Evolutionary conservation across 805 yeast species (phyloP).

Genomic region (Kluyveromyces aestuarii): DNA sequence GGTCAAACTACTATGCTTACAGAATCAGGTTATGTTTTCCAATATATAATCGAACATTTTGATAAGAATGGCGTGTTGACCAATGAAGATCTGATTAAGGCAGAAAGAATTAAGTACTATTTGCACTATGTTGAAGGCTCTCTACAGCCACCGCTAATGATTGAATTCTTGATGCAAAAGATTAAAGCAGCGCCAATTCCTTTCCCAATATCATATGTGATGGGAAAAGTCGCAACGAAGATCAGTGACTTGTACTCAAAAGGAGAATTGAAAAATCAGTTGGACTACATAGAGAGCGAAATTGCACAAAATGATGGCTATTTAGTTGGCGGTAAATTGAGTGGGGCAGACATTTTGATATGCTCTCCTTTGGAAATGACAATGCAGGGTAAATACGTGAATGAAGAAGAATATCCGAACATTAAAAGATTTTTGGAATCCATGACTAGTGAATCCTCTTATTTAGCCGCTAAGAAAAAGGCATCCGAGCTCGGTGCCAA

Average conservation of each 20-base stretch:
- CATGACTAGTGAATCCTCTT: slow-evolving; percentile 8
- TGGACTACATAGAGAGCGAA: slow-evolving; percentile 34
- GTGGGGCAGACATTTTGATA: slow-evolving; percentile 50
- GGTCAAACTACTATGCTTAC: slow-evolving; percentile 30
- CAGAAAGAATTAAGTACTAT: slow-evolving; percentile 40
- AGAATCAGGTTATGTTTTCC: slow-evolving; percentile 54
- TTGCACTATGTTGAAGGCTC: slow-evolving; percentile 57
- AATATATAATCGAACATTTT: slow-evolving; percentile 41
- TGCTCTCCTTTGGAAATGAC: slow-evolving; percentile 34
- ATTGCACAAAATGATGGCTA: slow-evolving; percentile 31
- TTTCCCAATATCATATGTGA: slow-evolving; percentile 37
- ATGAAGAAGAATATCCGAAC: slow-evolving; percentile 16
- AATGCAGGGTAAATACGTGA: slow-evolving; percentile 9
- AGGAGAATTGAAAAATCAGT: slow-evolving; percentile 35
- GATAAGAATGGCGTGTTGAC: slow-evolving; percentile 35
- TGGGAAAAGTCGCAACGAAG: slow-evolving; percentile 35
- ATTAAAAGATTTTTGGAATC: slow-evolving; percentile 16
- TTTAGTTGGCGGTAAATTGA: slow-evolving; percentile 42
- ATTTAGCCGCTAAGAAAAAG: slow-evolving; percentile 7
- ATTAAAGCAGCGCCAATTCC: slow-evolving; percentile 38
- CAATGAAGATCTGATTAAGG: slow-evolving; percentile 33
- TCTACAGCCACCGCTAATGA: slow-evolving; percentile 40
- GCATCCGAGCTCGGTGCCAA: slow-evolving; percentile 8
- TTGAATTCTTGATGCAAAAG: slow-evolving; percentile 28
- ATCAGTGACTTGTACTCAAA: slow-evolving; percentile 41